Percentiles rank a stretch among this genome's conserved stretches.
Conservation (phyloP, 2,329 filamentous ascomycete species). For the Talaromyces sp. region DNA sequence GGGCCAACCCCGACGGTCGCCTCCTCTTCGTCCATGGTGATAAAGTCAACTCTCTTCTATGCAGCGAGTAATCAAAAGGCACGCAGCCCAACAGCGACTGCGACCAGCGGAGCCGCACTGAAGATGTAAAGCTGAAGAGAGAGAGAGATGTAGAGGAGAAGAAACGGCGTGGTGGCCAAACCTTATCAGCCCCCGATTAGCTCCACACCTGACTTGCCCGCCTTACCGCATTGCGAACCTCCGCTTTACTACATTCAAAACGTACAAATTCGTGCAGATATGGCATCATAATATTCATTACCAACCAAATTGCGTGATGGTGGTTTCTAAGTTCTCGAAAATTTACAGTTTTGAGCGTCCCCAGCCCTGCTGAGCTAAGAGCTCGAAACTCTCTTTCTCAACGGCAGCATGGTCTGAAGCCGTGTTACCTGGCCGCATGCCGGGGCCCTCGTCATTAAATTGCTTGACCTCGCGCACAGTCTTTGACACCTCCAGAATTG, state of each 20-base stretch:
- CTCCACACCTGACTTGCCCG: slow-evolving; percentile 18
- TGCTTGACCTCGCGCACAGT: slow-evolving; percentile 54
- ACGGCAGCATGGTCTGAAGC: slow-evolving; percentile 45
- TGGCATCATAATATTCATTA: slow-evolving; percentile 9
- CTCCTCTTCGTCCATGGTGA: slow-evolving; percentile 41
- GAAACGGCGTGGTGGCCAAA: slow-evolving; percentile 16
- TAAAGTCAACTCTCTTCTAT: slow-evolving; percentile 13
- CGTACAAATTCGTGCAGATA: too few relatives aligned
- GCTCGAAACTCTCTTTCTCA: slow-evolving; percentile 54
- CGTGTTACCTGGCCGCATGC: slow-evolving; percentile 49
- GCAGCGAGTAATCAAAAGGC: not conserved
- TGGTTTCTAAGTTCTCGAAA: not conserved
- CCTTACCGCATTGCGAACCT: not conserved
- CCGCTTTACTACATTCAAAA: not conserved
- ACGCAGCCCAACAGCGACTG: slow-evolving; percentile 6
- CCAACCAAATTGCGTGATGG: not conserved
- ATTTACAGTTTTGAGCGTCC: slow-evolving; percentile 40
- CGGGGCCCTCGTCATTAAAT: slow-evolving; percentile 59
- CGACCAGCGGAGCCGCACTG: slow-evolving; percentile 24
- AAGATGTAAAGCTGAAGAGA: slow-evolving; percentile 2
- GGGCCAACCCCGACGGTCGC: slow-evolving; percentile 30
- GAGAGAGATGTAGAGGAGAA: slow-evolving; percentile 9
- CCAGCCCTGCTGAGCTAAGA: slow-evolving; percentile 55
- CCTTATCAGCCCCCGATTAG: slow-evolving; percentile 20
- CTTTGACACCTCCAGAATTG: slow-evolving; percentile 60